Conservation (phyloP, 768 basidiomycete species). For the Strobilomyces echinocephalus region DNA sequence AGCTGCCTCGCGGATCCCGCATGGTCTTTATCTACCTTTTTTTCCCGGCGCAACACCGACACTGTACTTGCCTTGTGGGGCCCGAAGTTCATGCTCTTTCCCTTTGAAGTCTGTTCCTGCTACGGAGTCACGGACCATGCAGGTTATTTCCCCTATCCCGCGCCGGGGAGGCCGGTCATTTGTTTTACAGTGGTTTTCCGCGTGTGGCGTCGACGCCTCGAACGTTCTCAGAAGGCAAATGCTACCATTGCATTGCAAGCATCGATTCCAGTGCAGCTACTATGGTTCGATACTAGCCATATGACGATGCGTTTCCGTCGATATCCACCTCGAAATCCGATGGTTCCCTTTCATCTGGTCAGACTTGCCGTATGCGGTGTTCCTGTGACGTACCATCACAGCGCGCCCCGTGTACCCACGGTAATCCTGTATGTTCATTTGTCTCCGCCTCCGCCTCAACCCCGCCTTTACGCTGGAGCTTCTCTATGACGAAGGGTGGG, state of each 20-base stretch:
- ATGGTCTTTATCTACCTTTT: slow-evolving; percentile 20
- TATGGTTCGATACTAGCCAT: too few relatives aligned
- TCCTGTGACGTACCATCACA: slow-evolving; percentile 28
- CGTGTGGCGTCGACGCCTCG: not conserved
- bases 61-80: slow-evolving; percentile 13
- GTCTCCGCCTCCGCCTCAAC: slow-evolving; percentile 28
- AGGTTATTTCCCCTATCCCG: not conserved
- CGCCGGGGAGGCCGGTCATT: not conserved
- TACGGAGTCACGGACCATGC: not conserved
- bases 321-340: slow-evolving; percentile 23
- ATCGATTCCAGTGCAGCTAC: not conserved
- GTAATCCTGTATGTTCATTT: slow-evolving; percentile 10
- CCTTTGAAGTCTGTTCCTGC: slow-evolving; percentile 16
- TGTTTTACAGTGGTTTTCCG: not conserved
- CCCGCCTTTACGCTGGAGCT: slow-evolving; percentile 19
- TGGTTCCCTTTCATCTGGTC: slow-evolving; percentile 1
- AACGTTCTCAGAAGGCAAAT: not conserved
- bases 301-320: not conserved
- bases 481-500: slow-evolving; percentile 15
- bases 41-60: slow-evolving; percentile 18
- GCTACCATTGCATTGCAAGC: not conserved
- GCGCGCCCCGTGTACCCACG: not conserved
- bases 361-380: slow-evolving; percentile 6
- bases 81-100: slow-evolving; percentile 6
- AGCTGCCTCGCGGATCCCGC: slow-evolving; percentile 28